phyloP scores from a whole-genome alignment of 1,284 basidiomycete genomes.

The Takashimella koratensis region DNA sequence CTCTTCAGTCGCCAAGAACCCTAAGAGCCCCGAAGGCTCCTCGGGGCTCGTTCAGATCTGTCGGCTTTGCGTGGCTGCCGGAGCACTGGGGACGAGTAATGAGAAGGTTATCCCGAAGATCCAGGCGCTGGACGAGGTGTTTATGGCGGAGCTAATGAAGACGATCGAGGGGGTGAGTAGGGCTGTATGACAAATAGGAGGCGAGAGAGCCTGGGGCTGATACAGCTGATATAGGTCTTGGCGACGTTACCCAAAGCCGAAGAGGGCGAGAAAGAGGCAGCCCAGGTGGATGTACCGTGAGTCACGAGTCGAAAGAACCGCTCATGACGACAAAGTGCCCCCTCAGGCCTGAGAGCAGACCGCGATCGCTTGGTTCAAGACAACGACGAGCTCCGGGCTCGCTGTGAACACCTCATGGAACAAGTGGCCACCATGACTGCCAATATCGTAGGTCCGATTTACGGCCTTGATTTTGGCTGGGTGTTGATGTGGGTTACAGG shows the following conservation, averaged over 20 bases:
- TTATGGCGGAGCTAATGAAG: constrained; percentile 46
- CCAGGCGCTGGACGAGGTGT: constrained; percentile 36
- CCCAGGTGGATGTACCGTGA: constrained; percentile 12
- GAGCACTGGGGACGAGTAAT: constrained; percentile 42
- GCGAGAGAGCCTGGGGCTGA: neutral
- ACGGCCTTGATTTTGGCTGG: too few relatives aligned
- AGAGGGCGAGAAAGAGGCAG: constrained; percentile 5
- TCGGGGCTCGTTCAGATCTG: constrained; percentile 35
- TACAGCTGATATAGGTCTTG: constrained; percentile 28
- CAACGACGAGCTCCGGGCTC: constrained; percentile 37
- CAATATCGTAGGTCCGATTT: constrained; percentile 31
- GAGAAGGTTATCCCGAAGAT: constrained; percentile 45
- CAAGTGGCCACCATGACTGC: constrained; percentile 40
- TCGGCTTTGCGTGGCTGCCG: constrained; percentile 35
- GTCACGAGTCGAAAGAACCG: neutral
- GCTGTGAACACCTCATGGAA: constrained; percentile 34
- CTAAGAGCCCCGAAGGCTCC: constrained; percentile 26
- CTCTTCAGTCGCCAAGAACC: constrained; percentile 34
- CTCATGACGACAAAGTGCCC: constrained; percentile 1
- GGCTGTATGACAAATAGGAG: neutral
- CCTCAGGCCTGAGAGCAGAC: constrained; percentile 26
- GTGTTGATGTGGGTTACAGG: constrained; percentile 9
- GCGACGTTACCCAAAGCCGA: constrained; percentile 26
- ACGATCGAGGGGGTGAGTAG: constrained; percentile 41
- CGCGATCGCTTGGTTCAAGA: constrained; percentile 38